These are phyloP conservation scores for Blastocystis hominis DNA, from an alignment of 352 stramenopile species.

Conservation along the genomic window DNA sequence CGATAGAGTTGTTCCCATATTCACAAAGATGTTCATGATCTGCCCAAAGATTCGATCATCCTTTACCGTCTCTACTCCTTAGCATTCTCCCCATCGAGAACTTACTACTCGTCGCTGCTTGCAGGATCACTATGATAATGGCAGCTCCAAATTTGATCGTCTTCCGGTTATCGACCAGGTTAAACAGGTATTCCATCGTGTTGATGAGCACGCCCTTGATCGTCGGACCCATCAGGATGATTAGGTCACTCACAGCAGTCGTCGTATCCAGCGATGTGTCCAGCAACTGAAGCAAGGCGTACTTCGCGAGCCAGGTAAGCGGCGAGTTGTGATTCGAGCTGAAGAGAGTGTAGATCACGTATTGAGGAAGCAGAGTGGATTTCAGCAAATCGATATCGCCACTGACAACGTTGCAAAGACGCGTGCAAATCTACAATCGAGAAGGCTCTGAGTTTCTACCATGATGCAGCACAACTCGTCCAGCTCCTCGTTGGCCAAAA, in stretches of 20 bases:
- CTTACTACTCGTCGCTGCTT: not conserved
- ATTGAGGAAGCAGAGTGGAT: not conserved
- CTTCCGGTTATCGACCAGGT: not conserved
- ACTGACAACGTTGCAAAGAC: not conserved
- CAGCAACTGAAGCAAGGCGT: conserved; percentile 16
- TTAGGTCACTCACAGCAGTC: not conserved
- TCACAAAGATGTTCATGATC: conserved; percentile 43
- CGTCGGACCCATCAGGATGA: not conserved
- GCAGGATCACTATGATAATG: not conserved
- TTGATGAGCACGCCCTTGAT: not conserved
- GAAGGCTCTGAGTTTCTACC: not conserved
- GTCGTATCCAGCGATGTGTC: not conserved
- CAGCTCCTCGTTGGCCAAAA: not conserved
- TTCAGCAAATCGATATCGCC: not conserved
- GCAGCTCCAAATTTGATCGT: conserved; percentile 2
- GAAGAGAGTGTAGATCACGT: conserved; percentile 20
- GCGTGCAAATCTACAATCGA: not conserved
- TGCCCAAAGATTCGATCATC: not conserved
- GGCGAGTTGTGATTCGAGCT: not conserved
- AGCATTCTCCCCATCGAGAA: not conserved
- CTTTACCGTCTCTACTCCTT: not conserved
- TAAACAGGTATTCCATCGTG: conserved; percentile 39
- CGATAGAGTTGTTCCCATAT: conserved; percentile 43
- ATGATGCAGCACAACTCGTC: conserved; percentile 27
- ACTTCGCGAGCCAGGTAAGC: conserved; percentile 6